Conservation (phyloP, 2,329 filamentous ascomycete genomes). For the Trichoderma atroviride region DNA sequence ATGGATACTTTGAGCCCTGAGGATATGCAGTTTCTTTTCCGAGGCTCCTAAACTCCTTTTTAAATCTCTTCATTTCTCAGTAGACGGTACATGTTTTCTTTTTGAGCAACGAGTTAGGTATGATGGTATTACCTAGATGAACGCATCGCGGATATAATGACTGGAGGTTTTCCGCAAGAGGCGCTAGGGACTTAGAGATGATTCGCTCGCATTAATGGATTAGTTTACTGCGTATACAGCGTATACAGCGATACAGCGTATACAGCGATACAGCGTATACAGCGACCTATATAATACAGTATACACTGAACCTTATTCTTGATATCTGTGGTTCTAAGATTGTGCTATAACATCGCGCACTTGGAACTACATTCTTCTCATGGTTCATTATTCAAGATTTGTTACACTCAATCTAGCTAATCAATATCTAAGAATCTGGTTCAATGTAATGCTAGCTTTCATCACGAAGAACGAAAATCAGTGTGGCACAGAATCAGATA, state of each 20-base stretch:
- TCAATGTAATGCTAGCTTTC: not conserved
- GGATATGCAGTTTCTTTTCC: slow-evolving; percentile 96
- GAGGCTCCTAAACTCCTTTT: slow-evolving; percentile 54
- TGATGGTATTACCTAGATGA: too few relatives aligned
- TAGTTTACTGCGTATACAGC: not conserved
- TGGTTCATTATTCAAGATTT: not conserved
- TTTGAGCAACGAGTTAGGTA: not conserved
- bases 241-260: too few relatives aligned
- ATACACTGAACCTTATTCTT: not conserved
- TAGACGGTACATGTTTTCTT: not conserved
- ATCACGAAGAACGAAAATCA: not conserved
- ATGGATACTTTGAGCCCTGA: slow-evolving; percentile 89
- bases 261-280: not conserved
- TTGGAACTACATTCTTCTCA: not conserved
- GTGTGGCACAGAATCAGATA: not conserved
- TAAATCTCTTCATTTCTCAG: not conserved
- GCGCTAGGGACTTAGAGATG: not conserved
- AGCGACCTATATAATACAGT: not conserved
- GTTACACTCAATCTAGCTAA: not conserved
- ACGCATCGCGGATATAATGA: not conserved
- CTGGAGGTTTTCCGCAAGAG: not conserved
- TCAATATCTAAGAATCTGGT: too few relatives aligned
- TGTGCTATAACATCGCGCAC: not conserved
- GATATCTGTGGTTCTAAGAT: not conserved
- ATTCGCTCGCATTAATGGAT: not conserved